Percentiles rank a stretch among this genome's conserved stretches.
These are phyloP conservation scores for Venturia carpophila DNA, from an alignment of 2,329 filamentous ascomycete genomes.

Conservation along the genomic window DNA sequence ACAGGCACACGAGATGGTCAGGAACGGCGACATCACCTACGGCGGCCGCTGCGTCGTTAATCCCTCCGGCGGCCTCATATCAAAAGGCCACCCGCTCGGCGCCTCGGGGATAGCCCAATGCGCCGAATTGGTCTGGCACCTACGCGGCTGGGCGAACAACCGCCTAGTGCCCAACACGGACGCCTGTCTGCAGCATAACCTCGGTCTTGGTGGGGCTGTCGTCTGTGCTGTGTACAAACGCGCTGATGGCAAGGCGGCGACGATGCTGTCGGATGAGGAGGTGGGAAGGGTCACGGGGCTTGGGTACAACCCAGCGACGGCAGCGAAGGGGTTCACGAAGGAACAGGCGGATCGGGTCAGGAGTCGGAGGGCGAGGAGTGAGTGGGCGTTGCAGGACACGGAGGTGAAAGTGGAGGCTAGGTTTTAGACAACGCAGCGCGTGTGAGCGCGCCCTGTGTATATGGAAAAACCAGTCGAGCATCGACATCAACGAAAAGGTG, in stretches of 20 bases:
- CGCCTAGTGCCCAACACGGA: slow-evolving; percentile 60
- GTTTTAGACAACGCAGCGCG: no score
- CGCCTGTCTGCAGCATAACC: slow-evolving; percentile 80
- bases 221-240: slow-evolving; percentile 86
- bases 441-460: no score
- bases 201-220: slow-evolving; percentile 82
- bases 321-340: slow-evolving; percentile 79
- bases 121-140: slow-evolving; percentile 89
- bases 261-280: slow-evolving; percentile 51
- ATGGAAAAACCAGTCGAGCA: no score
- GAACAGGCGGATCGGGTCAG: slow-evolving; percentile 62
- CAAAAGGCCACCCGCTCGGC: slow-evolving; percentile 89
- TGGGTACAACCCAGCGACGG: slow-evolving; percentile 86
- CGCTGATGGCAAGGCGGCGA: slow-evolving; percentile 63
- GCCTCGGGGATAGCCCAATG: slow-evolving; percentile 94
- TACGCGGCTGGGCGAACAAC: slow-evolving; percentile 95
- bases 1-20: slow-evolving; percentile 86
- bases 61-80: slow-evolving; percentile 88
- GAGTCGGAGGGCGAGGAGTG: slow-evolving; percentile 57
- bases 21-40: slow-evolving; percentile 83
- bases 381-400: slow-evolving; percentile 73
- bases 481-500: no score
- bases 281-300: slow-evolving; percentile 61
- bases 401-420: slow-evolving; percentile 65
- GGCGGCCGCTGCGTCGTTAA: slow-evolving; percentile 78